Evolutionary conservation across 495 filamentous ascomycete species (phyloP).

Genomic region (Rhypophila decipiens): DNA sequence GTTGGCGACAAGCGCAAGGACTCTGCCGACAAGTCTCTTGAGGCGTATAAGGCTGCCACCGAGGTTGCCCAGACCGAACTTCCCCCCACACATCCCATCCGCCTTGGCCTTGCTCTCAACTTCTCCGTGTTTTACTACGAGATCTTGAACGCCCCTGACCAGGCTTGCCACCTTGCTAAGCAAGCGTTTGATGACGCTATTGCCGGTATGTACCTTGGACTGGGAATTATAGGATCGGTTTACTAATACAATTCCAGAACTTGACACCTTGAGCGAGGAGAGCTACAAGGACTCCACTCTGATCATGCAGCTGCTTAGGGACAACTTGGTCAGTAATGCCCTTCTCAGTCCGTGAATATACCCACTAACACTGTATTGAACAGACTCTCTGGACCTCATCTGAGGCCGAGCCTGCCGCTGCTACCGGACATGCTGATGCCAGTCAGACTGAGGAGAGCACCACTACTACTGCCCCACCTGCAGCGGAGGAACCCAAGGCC

Average conservation of each 20-base stretch:
- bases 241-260: conserved; percentile 53
- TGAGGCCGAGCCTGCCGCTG: conserved; percentile 76
- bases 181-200: conserved; percentile 99
- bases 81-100: conserved; percentile 97
- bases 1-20: conserved; percentile 95
- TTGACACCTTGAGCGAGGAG: conserved; percentile 97
- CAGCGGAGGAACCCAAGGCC: conserved; percentile 47
- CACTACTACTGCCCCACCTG: no score
- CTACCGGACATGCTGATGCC: conserved; percentile 57
- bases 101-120: conserved; percentile 96
- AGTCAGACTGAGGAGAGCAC: no score
- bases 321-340: conserved; percentile 77
- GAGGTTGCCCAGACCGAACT: conserved; percentile 98
- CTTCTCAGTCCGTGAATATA: neutral
- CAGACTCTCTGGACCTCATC: conserved; percentile 99
- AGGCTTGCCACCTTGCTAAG: conserved; percentile 98
- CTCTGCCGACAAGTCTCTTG: conserved; percentile 91
- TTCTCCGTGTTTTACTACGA: conserved; percentile 99
- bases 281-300: conserved; percentile 99
- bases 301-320: conserved; percentile 98
- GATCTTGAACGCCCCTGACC: conserved; percentile 97
- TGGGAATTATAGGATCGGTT: no score
- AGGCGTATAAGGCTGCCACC: conserved; percentile 98
- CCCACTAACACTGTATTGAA: conserved; percentile 10
- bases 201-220: conserved; percentile 83